Percentiles rank a stretch among this genome's conserved stretches.
Conservation (phyloP, 1,284 basidiomycete species). For the Afroboletus lepidellus region DNA sequence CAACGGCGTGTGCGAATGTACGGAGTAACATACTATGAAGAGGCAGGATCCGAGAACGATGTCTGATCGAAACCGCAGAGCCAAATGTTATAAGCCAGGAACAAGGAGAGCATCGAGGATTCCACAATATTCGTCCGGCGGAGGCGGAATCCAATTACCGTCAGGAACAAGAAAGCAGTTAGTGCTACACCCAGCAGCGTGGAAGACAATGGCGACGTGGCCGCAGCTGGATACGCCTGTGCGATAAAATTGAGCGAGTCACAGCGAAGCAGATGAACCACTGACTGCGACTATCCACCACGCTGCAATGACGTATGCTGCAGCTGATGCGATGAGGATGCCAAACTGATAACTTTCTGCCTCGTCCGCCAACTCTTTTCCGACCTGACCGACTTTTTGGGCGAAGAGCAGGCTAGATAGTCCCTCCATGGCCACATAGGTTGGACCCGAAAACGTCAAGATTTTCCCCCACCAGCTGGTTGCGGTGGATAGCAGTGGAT, state of each 20-base stretch:
- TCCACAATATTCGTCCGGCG: conserved; percentile 92
- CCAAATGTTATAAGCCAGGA: conserved; percentile 86
- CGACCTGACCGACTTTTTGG: conserved; percentile 75
- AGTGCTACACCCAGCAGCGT: conserved; percentile 78
- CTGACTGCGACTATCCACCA: conserved; percentile 79
- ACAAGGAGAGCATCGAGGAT: conserved; percentile 81
- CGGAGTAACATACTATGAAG: conserved; percentile 64
- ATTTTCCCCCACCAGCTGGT: conserved; percentile 72
- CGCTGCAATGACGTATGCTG: conserved; percentile 72
- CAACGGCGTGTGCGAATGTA: not conserved
- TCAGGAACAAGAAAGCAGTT: conserved; percentile 78
- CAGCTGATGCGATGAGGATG: conserved; percentile 69
- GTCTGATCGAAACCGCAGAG: conserved; percentile 74
- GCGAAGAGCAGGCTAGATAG: conserved; percentile 79
- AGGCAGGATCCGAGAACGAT: conserved; percentile 65
- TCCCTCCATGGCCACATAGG: conserved; percentile 81
- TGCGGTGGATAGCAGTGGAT: conserved; percentile 55
- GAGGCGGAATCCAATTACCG: conserved; percentile 85
- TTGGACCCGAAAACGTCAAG: conserved; percentile 68
- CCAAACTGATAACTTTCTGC: conserved; percentile 74
- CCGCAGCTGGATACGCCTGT: conserved; percentile 76
- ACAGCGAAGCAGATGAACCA: conserved; percentile 18
- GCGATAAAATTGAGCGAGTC: conserved; percentile 9
- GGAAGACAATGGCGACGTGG: conserved; percentile 79
- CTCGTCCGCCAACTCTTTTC: conserved; percentile 64